phyloP scores from a whole-genome alignment of 345 rosid genomes.

The Citrus maxima region DNA sequence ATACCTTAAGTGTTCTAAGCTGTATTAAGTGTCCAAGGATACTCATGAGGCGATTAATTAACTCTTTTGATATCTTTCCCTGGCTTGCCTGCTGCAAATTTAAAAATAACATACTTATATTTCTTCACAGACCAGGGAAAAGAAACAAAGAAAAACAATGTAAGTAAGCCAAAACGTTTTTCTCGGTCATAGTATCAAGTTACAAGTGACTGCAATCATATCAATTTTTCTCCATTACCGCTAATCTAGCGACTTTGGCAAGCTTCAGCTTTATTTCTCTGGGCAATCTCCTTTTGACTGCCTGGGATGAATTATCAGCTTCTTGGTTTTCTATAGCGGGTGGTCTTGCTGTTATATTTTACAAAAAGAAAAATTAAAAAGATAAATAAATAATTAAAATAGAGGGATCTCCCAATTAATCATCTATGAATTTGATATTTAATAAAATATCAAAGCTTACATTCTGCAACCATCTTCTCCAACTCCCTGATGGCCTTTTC shows the following conservation, averaged over 20 bases:
- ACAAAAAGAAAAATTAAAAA: neutral
- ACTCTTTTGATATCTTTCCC: slow-evolving; percentile 75
- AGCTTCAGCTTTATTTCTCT: slow-evolving; percentile 66
- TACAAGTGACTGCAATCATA: neutral
- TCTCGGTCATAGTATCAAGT: slow-evolving; percentile 1
- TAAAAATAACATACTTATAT: slow-evolving; percentile 2
- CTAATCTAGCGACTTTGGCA: slow-evolving; percentile 75
- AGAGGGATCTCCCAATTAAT: neutral
- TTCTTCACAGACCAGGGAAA: slow-evolving; percentile 8
- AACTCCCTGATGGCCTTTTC: slow-evolving; percentile 90
- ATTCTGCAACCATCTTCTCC: slow-evolving; percentile 86
- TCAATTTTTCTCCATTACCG: slow-evolving; percentile 35
- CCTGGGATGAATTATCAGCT: slow-evolving; percentile 63
- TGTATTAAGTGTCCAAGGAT: slow-evolving; percentile 91
- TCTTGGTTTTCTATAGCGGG: slow-evolving; percentile 75
- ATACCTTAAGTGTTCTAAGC: slow-evolving; percentile 93
- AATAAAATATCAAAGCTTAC: slow-evolving; percentile 42
- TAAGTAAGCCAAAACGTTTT: neutral
- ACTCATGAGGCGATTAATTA: slow-evolving; percentile 78
- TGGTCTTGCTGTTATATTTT: slow-evolving; percentile 66
- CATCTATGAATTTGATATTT: slow-evolving; percentile 5
- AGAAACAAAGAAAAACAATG: neutral
- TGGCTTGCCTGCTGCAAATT: slow-evolving; percentile 64
- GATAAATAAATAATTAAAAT: neutral
- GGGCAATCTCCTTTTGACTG: slow-evolving; percentile 77